phyloP scores from a whole-genome alignment of 164 flowering plant genomes.

The Santalum album region DNA sequence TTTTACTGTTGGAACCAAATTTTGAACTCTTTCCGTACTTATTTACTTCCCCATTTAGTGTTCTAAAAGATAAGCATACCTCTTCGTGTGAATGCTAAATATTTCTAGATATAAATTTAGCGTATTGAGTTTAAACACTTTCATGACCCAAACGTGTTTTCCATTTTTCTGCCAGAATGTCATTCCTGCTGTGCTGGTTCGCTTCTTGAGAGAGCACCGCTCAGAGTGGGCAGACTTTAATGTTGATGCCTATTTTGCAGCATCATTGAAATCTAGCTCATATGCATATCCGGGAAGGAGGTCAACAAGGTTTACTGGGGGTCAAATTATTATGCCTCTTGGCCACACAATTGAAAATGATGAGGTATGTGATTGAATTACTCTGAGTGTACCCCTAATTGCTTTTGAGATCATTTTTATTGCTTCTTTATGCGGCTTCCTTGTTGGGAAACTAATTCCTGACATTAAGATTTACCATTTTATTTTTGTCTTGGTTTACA shows the following conservation, averaged over 20 bases:
- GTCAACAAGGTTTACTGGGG: conserved; percentile 66
- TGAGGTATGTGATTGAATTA: conserved; percentile 39
- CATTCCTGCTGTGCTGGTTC: conserved; percentile 75
- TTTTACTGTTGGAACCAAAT: no score
- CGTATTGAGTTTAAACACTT: no score
- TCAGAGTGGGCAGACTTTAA: conserved; percentile 97
- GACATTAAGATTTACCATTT: no score
- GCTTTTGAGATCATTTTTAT: not conserved
- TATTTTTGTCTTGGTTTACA: no score
- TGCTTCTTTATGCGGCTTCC: not conserved
- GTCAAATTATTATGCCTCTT: conserved; percentile 83
- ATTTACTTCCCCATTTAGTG: no score
- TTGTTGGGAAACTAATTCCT: no score
- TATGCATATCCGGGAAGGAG: conserved; percentile 61
- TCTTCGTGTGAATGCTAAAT: no score
- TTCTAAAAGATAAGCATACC: no score
- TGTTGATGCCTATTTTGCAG: conserved; percentile 82
- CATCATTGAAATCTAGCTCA: conserved; percentile 59
- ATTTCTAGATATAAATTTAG: no score
- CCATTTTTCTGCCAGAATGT: conserved; percentile 87
- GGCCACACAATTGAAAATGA: conserved; percentile 92
- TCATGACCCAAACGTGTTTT: no score
- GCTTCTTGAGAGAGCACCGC: conserved; percentile 86
- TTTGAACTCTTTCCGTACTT: no score
- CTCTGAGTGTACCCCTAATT: not conserved